phyloP scores from a whole-genome alignment of 371 early-diverging fungal genomes.

The Apophysomyces trapeziformis region DNA sequence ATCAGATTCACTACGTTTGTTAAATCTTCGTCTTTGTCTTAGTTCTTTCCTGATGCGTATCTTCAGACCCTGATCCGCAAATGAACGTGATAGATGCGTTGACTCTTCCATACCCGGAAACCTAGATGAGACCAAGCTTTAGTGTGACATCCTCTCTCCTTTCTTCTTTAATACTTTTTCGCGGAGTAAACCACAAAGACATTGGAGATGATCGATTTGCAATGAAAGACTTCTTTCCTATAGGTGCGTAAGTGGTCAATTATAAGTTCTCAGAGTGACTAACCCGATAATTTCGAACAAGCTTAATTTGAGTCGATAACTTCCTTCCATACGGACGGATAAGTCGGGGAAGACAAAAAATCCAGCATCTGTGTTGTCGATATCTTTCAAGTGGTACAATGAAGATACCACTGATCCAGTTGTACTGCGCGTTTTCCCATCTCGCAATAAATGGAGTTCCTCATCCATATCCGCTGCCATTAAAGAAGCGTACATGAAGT shows the following conservation, averaged over 20 bases:
- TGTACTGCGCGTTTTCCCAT: slow-evolving; percentile 76
- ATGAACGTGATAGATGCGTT: slow-evolving; percentile 84
- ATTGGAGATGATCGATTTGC: slow-evolving; percentile 78
- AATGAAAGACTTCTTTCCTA: slow-evolving; percentile 77
- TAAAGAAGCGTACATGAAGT: slow-evolving; percentile 84
- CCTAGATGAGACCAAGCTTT: slow-evolving; percentile 22
- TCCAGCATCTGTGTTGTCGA: slow-evolving; percentile 86
- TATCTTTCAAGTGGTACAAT: slow-evolving; percentile 85
- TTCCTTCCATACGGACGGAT: slow-evolving; percentile 90
- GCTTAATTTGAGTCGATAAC: slow-evolving; percentile 86
- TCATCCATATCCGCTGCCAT: slow-evolving; percentile 70
- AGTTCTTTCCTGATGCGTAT: slow-evolving; percentile 86
- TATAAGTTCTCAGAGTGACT: slow-evolving; percentile 7
- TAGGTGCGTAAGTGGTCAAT: not conserved
- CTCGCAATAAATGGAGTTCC: slow-evolving; percentile 72
- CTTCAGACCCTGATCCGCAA: slow-evolving; percentile 95
- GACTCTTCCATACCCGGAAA: slow-evolving; percentile 97
- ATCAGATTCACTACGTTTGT: slow-evolving; percentile 27
- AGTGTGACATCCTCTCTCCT: not conserved
- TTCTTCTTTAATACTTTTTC: slow-evolving; percentile 61
- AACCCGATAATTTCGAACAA: slow-evolving; percentile 88
- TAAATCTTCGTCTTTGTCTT: slow-evolving; percentile 43
- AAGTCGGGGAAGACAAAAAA: slow-evolving; percentile 97
- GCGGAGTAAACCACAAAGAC: slow-evolving; percentile 87
- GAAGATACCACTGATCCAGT: slow-evolving; percentile 92